Conservation (phyloP, 805 yeast genomes). For the Lachancea dasiensis region DNA sequence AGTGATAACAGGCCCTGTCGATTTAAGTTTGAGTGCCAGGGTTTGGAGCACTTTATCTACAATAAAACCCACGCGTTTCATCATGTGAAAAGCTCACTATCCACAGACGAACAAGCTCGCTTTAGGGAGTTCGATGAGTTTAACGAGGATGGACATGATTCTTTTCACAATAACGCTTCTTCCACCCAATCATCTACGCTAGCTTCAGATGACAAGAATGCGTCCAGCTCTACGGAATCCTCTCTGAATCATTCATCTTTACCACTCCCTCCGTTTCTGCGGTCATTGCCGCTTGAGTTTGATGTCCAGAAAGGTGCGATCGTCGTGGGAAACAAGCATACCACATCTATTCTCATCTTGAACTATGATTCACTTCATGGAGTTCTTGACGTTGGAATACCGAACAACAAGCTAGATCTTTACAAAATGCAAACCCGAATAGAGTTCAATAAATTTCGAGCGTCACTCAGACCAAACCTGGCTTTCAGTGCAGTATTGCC, state of each 20-base stretch:
- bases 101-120: conserved; percentile 20
- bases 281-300: conserved; percentile 57
- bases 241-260: conserved; percentile 9
- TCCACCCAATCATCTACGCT: not conserved
- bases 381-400: conserved; percentile 45
- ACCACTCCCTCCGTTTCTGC: conserved; percentile 21
- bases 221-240: conserved; percentile 17
- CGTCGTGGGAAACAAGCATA: conserved; percentile 72
- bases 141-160: conserved; percentile 8
- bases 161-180: conserved; percentile 1
- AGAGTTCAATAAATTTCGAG: conserved; percentile 46
- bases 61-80: conserved; percentile 79
- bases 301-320: conserved; percentile 60
- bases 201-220: conserved; percentile 2
- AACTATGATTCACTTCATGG: conserved; percentile 55
- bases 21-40: conserved; percentile 55
- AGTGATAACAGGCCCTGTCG: conserved; percentile 32
- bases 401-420: conserved; percentile 50
- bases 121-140: conserved; percentile 6
- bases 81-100: conserved; percentile 39
- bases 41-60: conserved; percentile 77
- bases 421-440: conserved; percentile 44
- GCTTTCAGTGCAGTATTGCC: conserved; percentile 42
- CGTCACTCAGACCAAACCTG: conserved; percentile 65
- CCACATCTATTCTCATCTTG: conserved; percentile 64